phyloP scores from a whole-genome alignment of 2,329 filamentous ascomycete genomes.

The Penicillium digitatum region DNA sequence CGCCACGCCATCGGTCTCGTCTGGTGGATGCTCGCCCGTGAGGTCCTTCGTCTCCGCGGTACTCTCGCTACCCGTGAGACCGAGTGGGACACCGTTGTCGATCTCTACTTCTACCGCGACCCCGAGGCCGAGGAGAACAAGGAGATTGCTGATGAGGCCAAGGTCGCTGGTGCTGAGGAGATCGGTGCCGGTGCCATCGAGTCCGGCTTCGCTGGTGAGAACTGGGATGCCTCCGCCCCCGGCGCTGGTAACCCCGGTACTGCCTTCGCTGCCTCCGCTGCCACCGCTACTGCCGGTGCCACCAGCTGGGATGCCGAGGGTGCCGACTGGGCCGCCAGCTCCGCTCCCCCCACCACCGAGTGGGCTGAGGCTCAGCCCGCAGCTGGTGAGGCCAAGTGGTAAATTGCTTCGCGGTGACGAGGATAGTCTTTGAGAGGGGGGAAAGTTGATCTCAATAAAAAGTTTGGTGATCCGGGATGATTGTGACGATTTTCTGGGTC shows the following conservation, averaged over 20 bases:
- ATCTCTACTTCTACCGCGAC: constrained; percentile 99
- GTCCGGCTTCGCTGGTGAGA: constrained; percentile 68
- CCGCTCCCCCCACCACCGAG: constrained; percentile 37
- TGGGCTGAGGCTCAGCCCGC: constrained; percentile 41
- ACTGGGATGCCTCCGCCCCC: constrained; percentile 75
- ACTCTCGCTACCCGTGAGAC: constrained; percentile 94
- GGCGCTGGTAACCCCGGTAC: constrained; percentile 61
- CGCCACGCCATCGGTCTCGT: constrained; percentile 96
- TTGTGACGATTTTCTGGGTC: constrained; percentile 18
- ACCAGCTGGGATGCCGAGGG: constrained; percentile 60
- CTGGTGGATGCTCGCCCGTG: constrained; percentile 99
- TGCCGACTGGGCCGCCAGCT: constrained; percentile 52
- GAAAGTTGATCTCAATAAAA: constrained; percentile 23
- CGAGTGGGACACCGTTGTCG: constrained; percentile 98
- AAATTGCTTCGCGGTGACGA: constrained; percentile 29
- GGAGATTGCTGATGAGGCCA: constrained; percentile 75
- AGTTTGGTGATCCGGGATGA: constrained; percentile 26
- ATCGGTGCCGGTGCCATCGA: constrained; percentile 75
- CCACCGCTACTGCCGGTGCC: constrained; percentile 49
- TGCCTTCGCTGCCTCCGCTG: constrained; percentile 67
- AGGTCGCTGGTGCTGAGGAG: constrained; percentile 80
- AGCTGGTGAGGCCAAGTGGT: constrained; percentile 39
- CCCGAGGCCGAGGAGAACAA: constrained; percentile 99
- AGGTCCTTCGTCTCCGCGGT: constrained; percentile 97
- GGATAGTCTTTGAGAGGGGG: constrained; percentile 32